Conservation (phyloP, 129 eudicot genomes). For the Chrysanthemum makinoi region DNA sequence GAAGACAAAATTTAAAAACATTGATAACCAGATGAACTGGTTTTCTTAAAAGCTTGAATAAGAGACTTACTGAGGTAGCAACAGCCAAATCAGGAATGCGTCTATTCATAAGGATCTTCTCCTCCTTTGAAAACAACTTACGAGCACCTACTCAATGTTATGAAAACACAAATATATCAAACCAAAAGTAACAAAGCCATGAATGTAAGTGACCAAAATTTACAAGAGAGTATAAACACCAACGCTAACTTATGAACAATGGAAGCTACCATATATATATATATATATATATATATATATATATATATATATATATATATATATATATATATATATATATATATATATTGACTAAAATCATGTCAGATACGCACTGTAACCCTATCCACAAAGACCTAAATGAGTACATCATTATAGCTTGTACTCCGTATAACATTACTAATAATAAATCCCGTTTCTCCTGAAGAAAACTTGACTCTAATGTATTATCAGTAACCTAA, state of each 20-base stretch:
- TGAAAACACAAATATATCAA: constrained; percentile 1
- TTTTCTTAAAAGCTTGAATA: not conserved
- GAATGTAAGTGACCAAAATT: not conserved
- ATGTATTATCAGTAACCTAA: not conserved
- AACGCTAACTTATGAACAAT: not conserved
- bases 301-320: too few relatives aligned
- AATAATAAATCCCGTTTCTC: not conserved
- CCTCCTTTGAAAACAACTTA: constrained; percentile 84
- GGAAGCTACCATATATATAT: not conserved
- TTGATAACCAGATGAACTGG: too few relatives aligned
- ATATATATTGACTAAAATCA: not conserved
- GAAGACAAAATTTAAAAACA: too few relatives aligned
- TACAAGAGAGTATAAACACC: not conserved
- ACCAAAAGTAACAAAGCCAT: not conserved
- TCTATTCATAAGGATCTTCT: constrained; percentile 69
- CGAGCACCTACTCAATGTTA: constrained; percentile 57
- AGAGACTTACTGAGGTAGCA: constrained; percentile 86
- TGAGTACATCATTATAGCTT: not conserved
- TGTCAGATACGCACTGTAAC: not conserved
- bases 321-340: too few relatives aligned
- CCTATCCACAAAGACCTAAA: not conserved
- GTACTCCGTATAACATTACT: not conserved
- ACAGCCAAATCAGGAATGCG: constrained; percentile 74
- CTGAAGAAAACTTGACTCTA: not conserved
- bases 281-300: too few relatives aligned